Evolutionary conservation across 2,329 filamentous ascomycete species (phyloP), one percentile per base, ranked within the genome.

Genomic region (Fusarium sp.): DNA sequence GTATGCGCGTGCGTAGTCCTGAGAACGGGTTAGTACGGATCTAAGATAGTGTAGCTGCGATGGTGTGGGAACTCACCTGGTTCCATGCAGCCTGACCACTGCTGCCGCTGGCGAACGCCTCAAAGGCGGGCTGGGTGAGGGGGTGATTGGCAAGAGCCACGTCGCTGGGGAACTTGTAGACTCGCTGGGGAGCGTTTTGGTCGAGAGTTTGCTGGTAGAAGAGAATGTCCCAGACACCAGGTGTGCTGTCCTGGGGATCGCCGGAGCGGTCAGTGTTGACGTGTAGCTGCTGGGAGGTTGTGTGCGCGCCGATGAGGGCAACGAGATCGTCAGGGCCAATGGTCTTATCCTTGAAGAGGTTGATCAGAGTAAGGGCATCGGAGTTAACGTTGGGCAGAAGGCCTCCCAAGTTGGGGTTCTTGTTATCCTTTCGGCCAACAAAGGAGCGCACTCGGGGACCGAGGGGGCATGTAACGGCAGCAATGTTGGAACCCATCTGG

Each of bases 251-350:
- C 63, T 87, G 84, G 0, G 85, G 81, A 17, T 81, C 79, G 17
- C 81, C 81, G 5, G 80, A 78, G 40, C 82, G 78, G 6, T 69
- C 59, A 1, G 72, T 46, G 61, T 86, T 80, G 66, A 82, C 80
- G 43, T 81, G 81, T 63, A 81, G 80, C 72, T 88, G 85, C 68
- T 83, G 82, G 5, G 83, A 84, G 6, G 83, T 81, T 3, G 83
- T 84, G 72, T 88, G 87, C 0, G 87, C 86, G 40, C 87, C 87
- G 11, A 88, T 73, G 3, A 88, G 82, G 6, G 87, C 86, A 5
- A 85, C 83, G 3, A 87, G 81, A 13, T 85, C 84, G 39, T 81
- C 81, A 0, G 82, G 80, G 18, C 75, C 78, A 67, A 89, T 86
- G 4, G 85, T 87, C 76, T 89, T 88, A 63, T 83, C 81, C 22